Percentiles rank a stretch among this genome's conserved stretches.
phyloP scores from a whole-genome alignment of 2,329 filamentous ascomycete species.

The Coniella vitis region DNA sequence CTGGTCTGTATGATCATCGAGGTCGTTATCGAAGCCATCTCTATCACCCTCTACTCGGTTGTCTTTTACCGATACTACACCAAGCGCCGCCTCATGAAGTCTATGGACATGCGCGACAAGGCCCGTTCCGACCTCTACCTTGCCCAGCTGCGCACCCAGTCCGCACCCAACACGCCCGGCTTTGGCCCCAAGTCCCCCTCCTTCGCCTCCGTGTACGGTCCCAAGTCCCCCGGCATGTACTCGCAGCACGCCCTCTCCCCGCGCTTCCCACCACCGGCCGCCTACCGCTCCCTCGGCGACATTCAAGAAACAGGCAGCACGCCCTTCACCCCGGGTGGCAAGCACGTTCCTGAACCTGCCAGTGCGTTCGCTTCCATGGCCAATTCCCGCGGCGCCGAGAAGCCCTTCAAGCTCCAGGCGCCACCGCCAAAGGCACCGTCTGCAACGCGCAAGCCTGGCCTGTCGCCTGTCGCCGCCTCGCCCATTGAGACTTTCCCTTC shows the following conservation, averaged over 20 bases:
- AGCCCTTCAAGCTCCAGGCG: conserved; percentile 78
- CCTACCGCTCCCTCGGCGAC: conserved; percentile 39
- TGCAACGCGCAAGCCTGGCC: conserved; percentile 59
- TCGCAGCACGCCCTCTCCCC: conserved; percentile 51
- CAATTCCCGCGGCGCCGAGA: conserved; percentile 26
- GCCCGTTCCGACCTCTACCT: conserved; percentile 94
- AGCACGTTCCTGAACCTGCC: conserved; percentile 52
- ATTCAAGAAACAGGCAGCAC: conserved; percentile 28
- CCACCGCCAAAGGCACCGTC: conserved; percentile 73
- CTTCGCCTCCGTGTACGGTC: conserved; percentile 26
- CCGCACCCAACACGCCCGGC: conserved; percentile 89
- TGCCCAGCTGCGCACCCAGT: conserved; percentile 74
- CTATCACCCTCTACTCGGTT: conserved; percentile 85
- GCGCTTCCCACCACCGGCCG: conserved; percentile 48
- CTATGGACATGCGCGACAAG: conserved; percentile 91
- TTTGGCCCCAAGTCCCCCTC: conserved; percentile 65
- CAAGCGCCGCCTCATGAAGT: conserved; percentile 91
- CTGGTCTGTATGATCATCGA: conserved; percentile 97
- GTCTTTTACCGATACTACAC: conserved; percentile 98
- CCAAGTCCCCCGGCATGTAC: conserved; percentile 30
- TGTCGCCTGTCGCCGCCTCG: conserved; percentile 43
- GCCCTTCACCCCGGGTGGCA: conserved; percentile 46
- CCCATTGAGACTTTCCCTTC: conserved; percentile 15
- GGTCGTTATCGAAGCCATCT: conserved; percentile 84
- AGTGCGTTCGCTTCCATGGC: conserved; percentile 50